phyloP scores from a whole-genome alignment of 2,329 filamentous ascomycete genomes.

The Colletotrichum tofieldiae region DNA sequence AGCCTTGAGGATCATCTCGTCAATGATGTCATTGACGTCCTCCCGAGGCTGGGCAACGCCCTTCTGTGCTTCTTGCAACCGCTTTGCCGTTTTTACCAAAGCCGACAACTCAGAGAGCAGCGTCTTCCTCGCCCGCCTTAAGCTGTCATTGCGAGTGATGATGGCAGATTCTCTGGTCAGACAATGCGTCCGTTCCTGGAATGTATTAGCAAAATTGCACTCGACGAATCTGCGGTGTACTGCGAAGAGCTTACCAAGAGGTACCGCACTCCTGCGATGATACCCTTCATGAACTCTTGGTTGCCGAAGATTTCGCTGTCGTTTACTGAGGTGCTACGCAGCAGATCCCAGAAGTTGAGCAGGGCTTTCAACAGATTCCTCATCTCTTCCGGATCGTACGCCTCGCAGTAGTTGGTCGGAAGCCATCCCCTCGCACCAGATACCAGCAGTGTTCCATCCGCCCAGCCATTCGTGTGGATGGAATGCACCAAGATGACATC shows the following conservation, averaged over 20 bases:
- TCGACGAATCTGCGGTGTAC: no score
- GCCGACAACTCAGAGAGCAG: slow-evolving; percentile 91
- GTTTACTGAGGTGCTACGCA: slow-evolving; percentile 82
- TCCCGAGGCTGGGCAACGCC: slow-evolving; percentile 64
- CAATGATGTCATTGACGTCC: slow-evolving; percentile 82
- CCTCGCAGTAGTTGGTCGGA: slow-evolving; percentile 97
- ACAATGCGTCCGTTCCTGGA: slow-evolving; percentile 88
- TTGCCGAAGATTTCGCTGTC: slow-evolving; percentile 87
- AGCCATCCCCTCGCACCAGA: slow-evolving; percentile 94
- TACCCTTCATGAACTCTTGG: slow-evolving; percentile 93
- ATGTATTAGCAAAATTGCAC: slow-evolving; percentile 11
- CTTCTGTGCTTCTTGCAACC: slow-evolving; percentile 81
- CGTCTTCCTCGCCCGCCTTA: slow-evolving; percentile 88
- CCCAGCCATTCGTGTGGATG: slow-evolving; percentile 98
- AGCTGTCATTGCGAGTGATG: slow-evolving; percentile 81
- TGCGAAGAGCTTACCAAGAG: slow-evolving; percentile 77
- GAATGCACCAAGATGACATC: slow-evolving; percentile 96
- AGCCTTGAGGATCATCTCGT: slow-evolving; percentile 93
- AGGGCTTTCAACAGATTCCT: slow-evolving; percentile 87
- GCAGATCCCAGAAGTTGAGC: slow-evolving; percentile 92
- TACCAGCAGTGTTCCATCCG: slow-evolving; percentile 90
- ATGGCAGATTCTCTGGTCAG: slow-evolving; percentile 85
- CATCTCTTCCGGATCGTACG: slow-evolving; percentile 92
- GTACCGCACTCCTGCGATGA: slow-evolving; percentile 93
- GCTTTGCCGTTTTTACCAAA: slow-evolving; percentile 90